Base-by-base conservation (phyloP, 78 protist genomes). In the Isochrysis galbana region DNA sequence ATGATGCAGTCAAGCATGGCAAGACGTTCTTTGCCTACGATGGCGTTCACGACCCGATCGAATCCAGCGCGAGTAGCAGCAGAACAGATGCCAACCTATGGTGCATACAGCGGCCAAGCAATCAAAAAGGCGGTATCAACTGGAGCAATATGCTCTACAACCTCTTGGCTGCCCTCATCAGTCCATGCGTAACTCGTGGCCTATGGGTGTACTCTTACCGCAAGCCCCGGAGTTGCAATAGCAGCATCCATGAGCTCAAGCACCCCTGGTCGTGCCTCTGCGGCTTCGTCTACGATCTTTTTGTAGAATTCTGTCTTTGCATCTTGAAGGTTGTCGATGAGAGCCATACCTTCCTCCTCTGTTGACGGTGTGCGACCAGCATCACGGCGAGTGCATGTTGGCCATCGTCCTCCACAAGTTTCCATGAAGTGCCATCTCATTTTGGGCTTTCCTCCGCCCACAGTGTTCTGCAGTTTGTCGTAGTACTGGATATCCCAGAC, bases 381-480 rank as follows among this genome's bases (percentile, higher is more conserved):
- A n/a, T n/a, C n/a, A n/a, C n/a, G n/a, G n/a, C n/a, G n/a, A n/a
- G n/a, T n/a, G n/a, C n/a, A n/a, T n/a, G n/a, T n/a, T n/a, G n/a
- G n/a, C n/a, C n/a, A n/a, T n/a, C n/a, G n/a, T n/a, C n/a, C n/a
- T n/a, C n/a, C n/a, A n/a, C n/a, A n/a, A n/a, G n/a, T n/a, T n/a
- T n/a, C n/a, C n/a, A n/a, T n/a, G n/a, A n/a, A 51, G 29, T 7
- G 29, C 7, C 61, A 51, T 51, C 61, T 7, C 92, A 90, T 90
- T 39, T 90, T 90, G 38, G 92, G 92, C 25, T 70, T 90, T 61
- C 92, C 92, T 0, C 92, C 92, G 26, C 92, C 92, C 0, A 90
- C 84, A 21, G 92, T 90, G 92, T 90, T 90, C 36, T 4, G 41
- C 25, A 90, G 92, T 3, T 26, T 0, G 84, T 21, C 86, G 36